These are phyloP conservation scores for Plectosphaerella cucumerina DNA, from an alignment of 2,329 filamentous ascomycete species.

Conservation along the genomic window DNA sequence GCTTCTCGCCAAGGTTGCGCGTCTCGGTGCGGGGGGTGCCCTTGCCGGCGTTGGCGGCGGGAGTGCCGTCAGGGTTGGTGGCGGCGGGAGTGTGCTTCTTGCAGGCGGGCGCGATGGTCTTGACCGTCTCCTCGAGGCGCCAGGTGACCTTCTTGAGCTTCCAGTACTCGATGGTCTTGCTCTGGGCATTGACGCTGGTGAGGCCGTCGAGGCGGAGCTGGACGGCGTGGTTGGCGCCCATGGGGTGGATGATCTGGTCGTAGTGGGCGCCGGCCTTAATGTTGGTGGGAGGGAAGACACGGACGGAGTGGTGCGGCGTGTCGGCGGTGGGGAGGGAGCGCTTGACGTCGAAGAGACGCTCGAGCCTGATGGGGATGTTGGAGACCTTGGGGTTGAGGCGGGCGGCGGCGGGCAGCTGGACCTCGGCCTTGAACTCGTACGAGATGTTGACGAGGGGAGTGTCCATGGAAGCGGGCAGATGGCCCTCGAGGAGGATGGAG, in stretches of 20 bases:
- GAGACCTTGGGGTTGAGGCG: background rate
- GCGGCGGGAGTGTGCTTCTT: slow-evolving; percentile 55
- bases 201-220: slow-evolving; percentile 83
- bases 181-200: slow-evolving; percentile 55
- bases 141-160: slow-evolving; percentile 87
- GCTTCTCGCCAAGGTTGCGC: slow-evolving; percentile 73
- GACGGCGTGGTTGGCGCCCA: slow-evolving; percentile 69
- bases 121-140: slow-evolving; percentile 86
- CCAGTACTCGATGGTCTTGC: slow-evolving; percentile 75
- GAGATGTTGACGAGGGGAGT: slow-evolving; percentile 68
- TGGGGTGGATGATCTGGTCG: slow-evolving; percentile 78
- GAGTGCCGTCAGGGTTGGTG: slow-evolving; percentile 27
- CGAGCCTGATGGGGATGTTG: slow-evolving; percentile 2
- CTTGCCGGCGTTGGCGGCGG: slow-evolving; percentile 48
- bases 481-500: slow-evolving; percentile 78
- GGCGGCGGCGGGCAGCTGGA: slow-evolving; percentile 17
- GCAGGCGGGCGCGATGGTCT: slow-evolving; percentile 76
- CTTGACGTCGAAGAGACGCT: slow-evolving; percentile 60
- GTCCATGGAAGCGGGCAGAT: slow-evolving; percentile 80
- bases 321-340: slow-evolving; percentile 73
- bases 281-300: slow-evolving; percentile 94
- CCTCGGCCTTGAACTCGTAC: slow-evolving; percentile 72
- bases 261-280: slow-evolving; percentile 82
- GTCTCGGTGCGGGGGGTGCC: slow-evolving; percentile 70
- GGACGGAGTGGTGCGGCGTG: slow-evolving; percentile 80